Evolutionary conservation across 2,329 filamentous ascomycete genomes (phyloP).

Genomic region (Diaporthe sp.): DNA sequence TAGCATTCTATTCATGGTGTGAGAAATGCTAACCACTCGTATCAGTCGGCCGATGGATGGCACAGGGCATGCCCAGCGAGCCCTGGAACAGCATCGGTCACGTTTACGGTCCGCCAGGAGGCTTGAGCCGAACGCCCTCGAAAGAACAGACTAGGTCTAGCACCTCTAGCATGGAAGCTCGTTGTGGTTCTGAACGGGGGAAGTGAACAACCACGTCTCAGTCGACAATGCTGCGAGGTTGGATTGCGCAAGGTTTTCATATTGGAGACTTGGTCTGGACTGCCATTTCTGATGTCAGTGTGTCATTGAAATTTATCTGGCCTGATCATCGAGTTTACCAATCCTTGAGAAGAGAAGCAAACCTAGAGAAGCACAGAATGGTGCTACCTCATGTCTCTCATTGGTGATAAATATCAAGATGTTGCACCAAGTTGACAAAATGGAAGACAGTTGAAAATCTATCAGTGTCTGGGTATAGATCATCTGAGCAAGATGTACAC

Average conservation of each 20-base stretch:
- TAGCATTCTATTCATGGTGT: background rate
- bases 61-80: background rate
- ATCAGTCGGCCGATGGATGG: background rate
- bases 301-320: too few relatives aligned
- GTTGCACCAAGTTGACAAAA: too few relatives aligned
- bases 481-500: too few relatives aligned
- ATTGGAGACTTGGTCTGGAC: background rate
- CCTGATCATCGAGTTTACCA: too few relatives aligned
- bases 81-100: background rate
- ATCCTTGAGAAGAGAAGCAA: too few relatives aligned
- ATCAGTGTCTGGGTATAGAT: too few relatives aligned
- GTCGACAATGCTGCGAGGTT: background rate
- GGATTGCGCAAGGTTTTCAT: background rate
- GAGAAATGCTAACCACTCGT: background rate
- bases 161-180: background rate
- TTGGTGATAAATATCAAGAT: too few relatives aligned
- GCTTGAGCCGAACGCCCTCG: background rate
- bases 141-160: background rate
- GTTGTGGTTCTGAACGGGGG: background rate
- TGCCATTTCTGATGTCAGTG: background rate
- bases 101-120: background rate
- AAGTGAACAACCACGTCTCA: background rate
- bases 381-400: too few relatives aligned
- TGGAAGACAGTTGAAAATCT: too few relatives aligned
- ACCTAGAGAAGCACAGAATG: too few relatives aligned